Conservation (phyloP, 345 rosid species). For the Eucalyptus rudis region DNA sequence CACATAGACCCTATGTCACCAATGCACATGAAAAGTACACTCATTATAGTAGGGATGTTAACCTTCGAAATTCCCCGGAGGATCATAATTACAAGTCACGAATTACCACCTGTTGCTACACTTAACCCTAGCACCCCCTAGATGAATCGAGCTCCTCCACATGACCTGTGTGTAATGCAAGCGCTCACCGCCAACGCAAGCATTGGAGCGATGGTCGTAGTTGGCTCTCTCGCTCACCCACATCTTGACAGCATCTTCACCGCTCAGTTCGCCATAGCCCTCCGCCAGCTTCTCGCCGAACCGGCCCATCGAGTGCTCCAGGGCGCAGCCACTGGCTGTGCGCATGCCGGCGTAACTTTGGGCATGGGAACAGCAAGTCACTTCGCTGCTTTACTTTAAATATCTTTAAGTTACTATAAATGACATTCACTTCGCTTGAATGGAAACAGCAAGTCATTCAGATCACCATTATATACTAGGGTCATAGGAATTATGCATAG, state of each 20-base stretch:
- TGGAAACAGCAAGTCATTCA: neutral
- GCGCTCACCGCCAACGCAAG: constrained; percentile 14
- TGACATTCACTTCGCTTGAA: neutral
- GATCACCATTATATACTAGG: neutral
- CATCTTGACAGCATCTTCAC: constrained; percentile 25
- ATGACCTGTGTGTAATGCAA: constrained; percentile 70
- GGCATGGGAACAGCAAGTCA: constrained; percentile 15
- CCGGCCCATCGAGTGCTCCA: constrained; percentile 40
- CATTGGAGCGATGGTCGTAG: constrained; percentile 33
- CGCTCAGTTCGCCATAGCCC: constrained; percentile 18
- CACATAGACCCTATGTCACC: neutral
- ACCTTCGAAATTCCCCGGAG: constrained; percentile 34
- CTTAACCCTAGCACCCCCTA: constrained; percentile 59
- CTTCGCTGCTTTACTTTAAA: too few species aligned
- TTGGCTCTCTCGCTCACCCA: constrained; percentile 39
- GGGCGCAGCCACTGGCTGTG: constrained; percentile 9
- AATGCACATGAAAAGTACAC: neutral
- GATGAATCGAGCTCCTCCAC: constrained; percentile 33
- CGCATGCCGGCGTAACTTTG: constrained; percentile 19
- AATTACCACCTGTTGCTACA: constrained; percentile 44
- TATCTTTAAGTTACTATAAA: neutral
- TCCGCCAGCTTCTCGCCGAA: constrained; percentile 60
- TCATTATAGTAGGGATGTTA: constrained; percentile 13
- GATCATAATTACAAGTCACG: constrained; percentile 52
- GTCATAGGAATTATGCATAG: neutral